These are phyloP conservation scores for Pichia norvegensis DNA, from an alignment of 1,139 yeast species.

Conservation along the genomic window DNA sequence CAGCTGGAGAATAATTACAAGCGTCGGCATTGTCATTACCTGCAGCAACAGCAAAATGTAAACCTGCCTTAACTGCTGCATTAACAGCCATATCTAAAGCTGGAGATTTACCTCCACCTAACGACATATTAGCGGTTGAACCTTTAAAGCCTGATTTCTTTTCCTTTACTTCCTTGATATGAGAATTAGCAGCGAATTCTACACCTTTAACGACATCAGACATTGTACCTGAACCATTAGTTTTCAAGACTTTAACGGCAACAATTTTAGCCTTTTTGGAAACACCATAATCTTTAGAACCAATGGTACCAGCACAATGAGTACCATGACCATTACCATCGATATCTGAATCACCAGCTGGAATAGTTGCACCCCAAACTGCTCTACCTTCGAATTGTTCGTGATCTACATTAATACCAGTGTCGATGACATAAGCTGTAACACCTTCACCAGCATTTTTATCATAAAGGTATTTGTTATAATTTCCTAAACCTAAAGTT, in stretches of 20 bases:
- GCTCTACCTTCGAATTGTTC: conserved; percentile 90
- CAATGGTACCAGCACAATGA: conserved; percentile 84
- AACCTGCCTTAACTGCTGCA: conserved; percentile 75
- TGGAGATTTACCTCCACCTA: conserved; percentile 82
- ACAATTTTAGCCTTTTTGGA: conserved; percentile 68
- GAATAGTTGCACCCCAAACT: conserved; percentile 86
- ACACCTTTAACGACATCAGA: conserved; percentile 78
- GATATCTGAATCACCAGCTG: conserved; percentile 67
- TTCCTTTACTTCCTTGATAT: conserved; percentile 48
- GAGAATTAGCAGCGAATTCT: conserved; percentile 66
- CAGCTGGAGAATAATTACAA: conserved; percentile 76
- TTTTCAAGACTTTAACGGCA: conserved; percentile 70
- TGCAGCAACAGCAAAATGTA: conserved; percentile 83
- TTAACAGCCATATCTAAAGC: conserved; percentile 76
- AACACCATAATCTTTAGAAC: conserved; percentile 66
- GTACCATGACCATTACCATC: conserved; percentile 97
- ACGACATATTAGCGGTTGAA: conserved; percentile 83
- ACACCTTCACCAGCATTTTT: conserved; percentile 86
- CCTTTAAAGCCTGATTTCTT: conserved; percentile 66
- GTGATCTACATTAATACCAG: conserved; percentile 80
- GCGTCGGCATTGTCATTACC: conserved; percentile 86
- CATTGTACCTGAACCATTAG: conserved; percentile 74
- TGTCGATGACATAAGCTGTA: conserved; percentile 85
- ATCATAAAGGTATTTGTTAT: conserved; percentile 82
- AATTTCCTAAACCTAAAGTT: conserved; percentile 63